phyloP scores from a whole-genome alignment of 495 filamentous ascomycete genomes.

The Saxophila tyrrhenica region DNA sequence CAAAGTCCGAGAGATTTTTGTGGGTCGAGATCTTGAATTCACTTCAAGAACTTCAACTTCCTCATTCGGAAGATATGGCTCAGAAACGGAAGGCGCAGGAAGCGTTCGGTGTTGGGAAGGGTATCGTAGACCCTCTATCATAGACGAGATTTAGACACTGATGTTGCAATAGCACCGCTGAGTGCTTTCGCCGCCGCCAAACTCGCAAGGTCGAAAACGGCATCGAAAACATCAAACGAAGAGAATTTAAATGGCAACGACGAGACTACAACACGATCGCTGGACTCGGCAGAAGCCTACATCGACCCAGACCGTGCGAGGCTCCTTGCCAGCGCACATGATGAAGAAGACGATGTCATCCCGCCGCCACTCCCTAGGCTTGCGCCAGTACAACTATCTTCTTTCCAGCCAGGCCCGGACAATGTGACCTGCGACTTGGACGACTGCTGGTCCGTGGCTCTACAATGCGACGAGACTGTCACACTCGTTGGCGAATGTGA shows the following conservation, averaged over 20 bases:
- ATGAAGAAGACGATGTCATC: neutral
- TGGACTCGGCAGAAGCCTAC: neutral
- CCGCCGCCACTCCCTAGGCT: neutral
- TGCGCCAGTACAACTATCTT: neutral
- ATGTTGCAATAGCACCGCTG: neutral
- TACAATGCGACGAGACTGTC: constrained; percentile 40
- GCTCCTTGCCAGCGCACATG: neutral
- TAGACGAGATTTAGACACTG: neutral
- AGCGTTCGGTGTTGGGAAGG: constrained; percentile 9
- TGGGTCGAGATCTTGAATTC: neutral
- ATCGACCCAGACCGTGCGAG: neutral
- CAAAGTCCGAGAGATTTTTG: neutral
- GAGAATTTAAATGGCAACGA: neutral
- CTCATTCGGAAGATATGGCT: constrained; percentile 8
- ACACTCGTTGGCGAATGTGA: constrained; percentile 65
- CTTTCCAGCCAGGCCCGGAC: neutral
- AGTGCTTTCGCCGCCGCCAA: constrained; percentile 21
- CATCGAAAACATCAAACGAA: neutral
- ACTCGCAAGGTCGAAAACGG: constrained; percentile 4
- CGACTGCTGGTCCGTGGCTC: neutral
- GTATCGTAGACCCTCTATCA: constrained; percentile 1
- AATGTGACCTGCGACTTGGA: neutral
- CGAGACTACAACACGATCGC: neutral
- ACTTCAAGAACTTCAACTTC: too few relatives aligned
- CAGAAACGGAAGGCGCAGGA: constrained; percentile 15